These are phyloP conservation scores for Lactarius sp. DNA, from an alignment of 768 basidiomycete genomes.

Conservation along the genomic window DNA sequence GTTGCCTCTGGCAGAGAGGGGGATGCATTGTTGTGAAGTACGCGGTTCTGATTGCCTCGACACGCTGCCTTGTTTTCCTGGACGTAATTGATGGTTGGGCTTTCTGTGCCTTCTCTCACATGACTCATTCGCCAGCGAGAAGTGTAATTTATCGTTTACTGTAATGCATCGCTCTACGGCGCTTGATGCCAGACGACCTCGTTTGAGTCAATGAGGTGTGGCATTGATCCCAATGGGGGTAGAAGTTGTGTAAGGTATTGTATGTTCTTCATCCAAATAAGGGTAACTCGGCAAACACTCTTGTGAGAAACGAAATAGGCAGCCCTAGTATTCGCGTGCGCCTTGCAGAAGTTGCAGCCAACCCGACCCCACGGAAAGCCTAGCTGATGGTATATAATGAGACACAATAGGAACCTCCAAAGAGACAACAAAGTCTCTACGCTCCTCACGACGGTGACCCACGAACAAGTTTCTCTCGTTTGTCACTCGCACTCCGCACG, in stretches of 20 bases:
- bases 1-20: slow-evolving; percentile 60
- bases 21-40: slow-evolving; percentile 49
- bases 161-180: too few species aligned
- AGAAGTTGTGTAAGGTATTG: too few species aligned
- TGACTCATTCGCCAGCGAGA: slow-evolving; percentile 1
- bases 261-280: slow-evolving; percentile 9
- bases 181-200: not conserved
- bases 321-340: not conserved
- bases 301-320: not conserved
- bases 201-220: not conserved
- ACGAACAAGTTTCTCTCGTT: not conserved
- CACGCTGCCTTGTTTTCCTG: not conserved
- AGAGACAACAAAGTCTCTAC: slow-evolving; percentile 10
- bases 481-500: not conserved
- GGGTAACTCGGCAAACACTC: not conserved
- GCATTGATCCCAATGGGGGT: slow-evolving; percentile 1
- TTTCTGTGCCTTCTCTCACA: slow-evolving; percentile 3
- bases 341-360: not conserved
- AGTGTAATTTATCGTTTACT: slow-evolving; percentile 13
- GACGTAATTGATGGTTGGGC: not conserved
- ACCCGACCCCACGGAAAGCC: too few species aligned
- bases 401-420: slow-evolving; percentile 21
- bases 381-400: slow-evolving; percentile 6
- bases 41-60: not conserved
- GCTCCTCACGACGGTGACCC: slow-evolving; percentile 6